Base-by-base conservation (phyloP, 345 rosid species). In the Populus simonii region DNA sequence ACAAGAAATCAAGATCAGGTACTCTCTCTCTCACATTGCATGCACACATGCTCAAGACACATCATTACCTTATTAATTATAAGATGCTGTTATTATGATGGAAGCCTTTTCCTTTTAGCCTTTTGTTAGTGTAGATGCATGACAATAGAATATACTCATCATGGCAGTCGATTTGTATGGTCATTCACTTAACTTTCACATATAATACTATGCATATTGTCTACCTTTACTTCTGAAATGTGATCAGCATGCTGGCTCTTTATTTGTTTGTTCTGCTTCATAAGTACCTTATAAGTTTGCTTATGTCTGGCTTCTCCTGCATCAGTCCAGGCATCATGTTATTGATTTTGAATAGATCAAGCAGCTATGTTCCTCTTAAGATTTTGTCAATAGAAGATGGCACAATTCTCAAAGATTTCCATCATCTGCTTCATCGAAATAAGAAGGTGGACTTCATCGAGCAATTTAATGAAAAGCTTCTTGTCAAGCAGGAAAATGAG, bases 381-480 rank as follows among this genome's bases (percentile, higher is more conserved):
- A 92, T 96, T 83, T 86, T 96, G 9, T 93, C 98, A 13, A 96
- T 96, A 80, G 99, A 96, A 89, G 99, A 96, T 85, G 99, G 99
- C 68, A 90, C 93, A 6, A 96, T 96, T 81, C 98, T 96, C 80
- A 93, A 93, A 87, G 83, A 92, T 51, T 96, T 96, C 75, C 83
- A 87, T 78, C 99, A 96, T 86, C 88, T 96, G 66, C 97, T 96
- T 81, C 97, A 92, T 83, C 90, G 95, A 53, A 93, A 91, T 84
- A 96, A 93, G 88, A 93, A 93, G 92, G 98, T 96, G 81, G 99
- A 96, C 78, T 96, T 96, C 84, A 95, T 95, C 18, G 99, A 95
- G 83, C 99, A 95, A 51, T 95, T 95, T 83, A 95, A 95, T 80
- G 98, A 95, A 77, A 95, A 95, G 85, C 99, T 95, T 83, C 99